Conservation (phyloP, 2,329 filamentous ascomycete genomes). For the Zymoseptoria brevis region DNA sequence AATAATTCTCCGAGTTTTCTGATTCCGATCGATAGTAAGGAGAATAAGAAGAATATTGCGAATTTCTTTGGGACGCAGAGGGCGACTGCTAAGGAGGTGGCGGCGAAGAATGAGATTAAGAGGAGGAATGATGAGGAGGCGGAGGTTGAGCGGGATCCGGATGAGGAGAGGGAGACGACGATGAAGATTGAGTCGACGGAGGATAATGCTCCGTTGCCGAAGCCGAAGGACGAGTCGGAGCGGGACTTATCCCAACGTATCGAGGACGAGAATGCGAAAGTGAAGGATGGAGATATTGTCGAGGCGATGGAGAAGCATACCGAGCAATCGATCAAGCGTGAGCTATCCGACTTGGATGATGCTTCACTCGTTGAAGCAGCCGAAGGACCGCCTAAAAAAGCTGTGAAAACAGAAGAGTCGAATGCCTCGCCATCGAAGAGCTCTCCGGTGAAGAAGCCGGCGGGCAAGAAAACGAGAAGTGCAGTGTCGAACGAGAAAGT, state of each 20-base stretch:
- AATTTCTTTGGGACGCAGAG: conserved; percentile 73
- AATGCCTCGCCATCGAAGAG: conserved; percentile 18
- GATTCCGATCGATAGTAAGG: conserved; percentile 70
- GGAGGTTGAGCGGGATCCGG: conserved; percentile 32
- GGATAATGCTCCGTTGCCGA: conserved; percentile 46
- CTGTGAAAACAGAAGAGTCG: conserved; percentile 23
- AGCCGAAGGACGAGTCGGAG: conserved; percentile 21
- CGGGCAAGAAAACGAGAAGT: conserved; percentile 43
- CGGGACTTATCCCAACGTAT: conserved; percentile 28
- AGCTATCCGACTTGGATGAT: conserved; percentile 33
- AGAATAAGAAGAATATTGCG: conserved; percentile 88
- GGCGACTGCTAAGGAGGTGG: conserved; percentile 30
- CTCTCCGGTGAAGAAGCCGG: conserved; percentile 6
- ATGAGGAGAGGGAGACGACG: conserved; percentile 37
- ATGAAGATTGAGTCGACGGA: conserved; percentile 39
- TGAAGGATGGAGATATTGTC: conserved; percentile 21
- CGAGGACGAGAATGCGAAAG: conserved; percentile 39
- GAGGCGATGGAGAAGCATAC: conserved; percentile 21
- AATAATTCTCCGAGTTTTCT: conserved; percentile 82
- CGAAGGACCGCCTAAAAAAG: conserved; percentile 34
- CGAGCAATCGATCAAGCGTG: conserved; percentile 42
- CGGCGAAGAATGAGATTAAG: conserved; percentile 29
- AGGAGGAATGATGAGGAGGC: conserved; percentile 25
- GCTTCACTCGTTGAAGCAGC: conserved; percentile 22
- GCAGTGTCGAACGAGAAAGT: conserved; percentile 49